Evolutionary conservation across 2,329 filamentous ascomycete genomes (phyloP).

Genomic region (Coniochaeta sp.): DNA sequence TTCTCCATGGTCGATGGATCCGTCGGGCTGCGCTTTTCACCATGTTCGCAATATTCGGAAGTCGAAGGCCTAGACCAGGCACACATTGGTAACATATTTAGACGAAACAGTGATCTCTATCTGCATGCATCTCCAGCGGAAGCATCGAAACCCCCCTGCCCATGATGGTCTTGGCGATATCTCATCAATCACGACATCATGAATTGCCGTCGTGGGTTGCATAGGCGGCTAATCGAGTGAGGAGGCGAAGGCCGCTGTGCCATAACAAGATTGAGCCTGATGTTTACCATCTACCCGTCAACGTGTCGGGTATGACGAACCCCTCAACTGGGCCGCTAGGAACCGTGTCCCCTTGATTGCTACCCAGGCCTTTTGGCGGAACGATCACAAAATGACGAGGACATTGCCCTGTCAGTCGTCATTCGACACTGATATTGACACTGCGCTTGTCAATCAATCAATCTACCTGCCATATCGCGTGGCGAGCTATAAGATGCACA

Average conservation of each 20-base stretch:
- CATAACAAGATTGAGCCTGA: neutral
- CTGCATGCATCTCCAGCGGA: neutral
- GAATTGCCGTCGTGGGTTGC: neutral
- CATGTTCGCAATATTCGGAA: neutral
- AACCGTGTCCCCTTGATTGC: neutral
- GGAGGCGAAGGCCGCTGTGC: neutral
- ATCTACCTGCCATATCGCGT: neutral
- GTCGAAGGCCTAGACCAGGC: neutral
- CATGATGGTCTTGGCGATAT: neutral
- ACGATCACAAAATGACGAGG: neutral
- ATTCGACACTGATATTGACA: neutral
- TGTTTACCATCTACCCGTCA: neutral
- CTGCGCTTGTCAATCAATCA: neutral
- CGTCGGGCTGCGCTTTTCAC: too few relatives aligned
- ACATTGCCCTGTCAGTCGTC: neutral
- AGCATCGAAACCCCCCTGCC: neutral
- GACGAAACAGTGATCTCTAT: neutral
- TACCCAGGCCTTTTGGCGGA: neutral
- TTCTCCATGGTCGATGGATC: too few relatives aligned
- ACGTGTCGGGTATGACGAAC: neutral
- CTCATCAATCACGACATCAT: neutral
- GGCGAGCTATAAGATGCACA: neutral
- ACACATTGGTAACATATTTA: neutral
- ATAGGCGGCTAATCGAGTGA: neutral
- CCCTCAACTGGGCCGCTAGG: neutral